A percentile compares a stretch with the other conserved stretches of the same genome.
Conservation (phyloP, 257 asterid genomes). For the Plantago ovata region DNA sequence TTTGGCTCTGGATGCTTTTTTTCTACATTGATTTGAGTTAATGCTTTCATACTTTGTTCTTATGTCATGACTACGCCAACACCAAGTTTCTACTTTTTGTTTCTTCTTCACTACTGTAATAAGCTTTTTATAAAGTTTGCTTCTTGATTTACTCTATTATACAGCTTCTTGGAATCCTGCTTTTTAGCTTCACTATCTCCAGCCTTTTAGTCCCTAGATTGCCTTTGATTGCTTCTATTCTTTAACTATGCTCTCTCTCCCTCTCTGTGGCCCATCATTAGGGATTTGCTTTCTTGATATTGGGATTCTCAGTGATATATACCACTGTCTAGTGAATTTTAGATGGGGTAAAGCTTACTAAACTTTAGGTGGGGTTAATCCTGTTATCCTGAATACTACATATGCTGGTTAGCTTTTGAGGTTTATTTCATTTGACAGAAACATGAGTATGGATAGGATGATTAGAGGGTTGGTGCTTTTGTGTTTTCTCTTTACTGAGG, state of each 20-base stretch:
- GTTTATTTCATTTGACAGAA: constrained; percentile 8
- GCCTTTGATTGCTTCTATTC: background rate
- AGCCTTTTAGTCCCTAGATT: background rate
- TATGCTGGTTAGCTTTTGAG: constrained; percentile 10
- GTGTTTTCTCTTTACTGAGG: constrained; percentile 22
- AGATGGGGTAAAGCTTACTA: background rate
- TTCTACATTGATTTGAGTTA: background rate
- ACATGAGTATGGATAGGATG: constrained; percentile 23
- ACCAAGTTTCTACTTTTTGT: constrained; percentile 7
- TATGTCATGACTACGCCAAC: constrained; percentile 3
- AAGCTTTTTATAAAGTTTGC: background rate
- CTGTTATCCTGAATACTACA: constrained; percentile 3
- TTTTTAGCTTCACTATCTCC: background rate
- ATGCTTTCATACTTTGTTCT: background rate
- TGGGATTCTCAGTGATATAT: background rate
- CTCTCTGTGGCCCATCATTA: background rate
- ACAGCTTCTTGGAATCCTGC: constrained; percentile 10
- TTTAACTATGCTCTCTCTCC: background rate
- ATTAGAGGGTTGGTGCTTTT: constrained; percentile 24
- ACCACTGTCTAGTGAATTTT: background rate
- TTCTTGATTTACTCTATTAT: constrained; percentile 15
- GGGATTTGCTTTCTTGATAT: background rate
- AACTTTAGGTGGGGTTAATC: background rate
- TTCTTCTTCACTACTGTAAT: background rate
- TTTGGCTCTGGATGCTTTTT: background rate